phyloP scores from a whole-genome alignment of 306 rosid genomes.

The Cucumis sativus region DNA sequence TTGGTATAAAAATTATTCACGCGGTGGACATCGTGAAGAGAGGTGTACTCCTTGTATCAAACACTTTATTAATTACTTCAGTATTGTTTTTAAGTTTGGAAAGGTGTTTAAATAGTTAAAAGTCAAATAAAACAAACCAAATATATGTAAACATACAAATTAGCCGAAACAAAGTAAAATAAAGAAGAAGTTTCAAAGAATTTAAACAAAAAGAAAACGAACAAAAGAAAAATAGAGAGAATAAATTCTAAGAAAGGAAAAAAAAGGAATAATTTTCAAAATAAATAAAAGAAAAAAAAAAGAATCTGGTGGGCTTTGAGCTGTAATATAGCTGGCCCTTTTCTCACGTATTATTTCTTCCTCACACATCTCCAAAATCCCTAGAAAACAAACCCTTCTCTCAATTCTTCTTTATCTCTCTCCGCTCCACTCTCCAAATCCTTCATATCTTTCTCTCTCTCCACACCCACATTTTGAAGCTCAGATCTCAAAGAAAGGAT shows the following conservation, averaged over 20 bases:
- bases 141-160: background rate
- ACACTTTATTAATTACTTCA: too few relatives aligned
- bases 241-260: slow-evolving; percentile 1
- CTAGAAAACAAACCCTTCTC: slow-evolving; percentile 24
- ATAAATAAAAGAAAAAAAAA: background rate
- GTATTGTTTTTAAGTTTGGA: too few relatives aligned
- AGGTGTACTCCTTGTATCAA: too few relatives aligned
- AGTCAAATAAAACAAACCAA: too few relatives aligned
- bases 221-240: background rate
- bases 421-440: background rate
- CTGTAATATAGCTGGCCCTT: slow-evolving; percentile 84
- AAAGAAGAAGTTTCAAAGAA: background rate
- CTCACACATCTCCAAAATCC: slow-evolving; percentile 50
- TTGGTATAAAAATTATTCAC: too few relatives aligned
- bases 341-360: slow-evolving; percentile 19
- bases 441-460: background rate
- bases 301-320: slow-evolving; percentile 68
- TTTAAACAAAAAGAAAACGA: background rate
- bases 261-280: background rate
- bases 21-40: rapidly evolving
- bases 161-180: background rate
- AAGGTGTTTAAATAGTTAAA: too few relatives aligned
- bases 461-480: background rate
- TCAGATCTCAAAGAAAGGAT: slow-evolving; percentile 18
- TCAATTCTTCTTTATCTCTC: slow-evolving; percentile 4